Conservation (phyloP, 1,284 basidiomycete species). For the Schizophyllum commune region DNA sequence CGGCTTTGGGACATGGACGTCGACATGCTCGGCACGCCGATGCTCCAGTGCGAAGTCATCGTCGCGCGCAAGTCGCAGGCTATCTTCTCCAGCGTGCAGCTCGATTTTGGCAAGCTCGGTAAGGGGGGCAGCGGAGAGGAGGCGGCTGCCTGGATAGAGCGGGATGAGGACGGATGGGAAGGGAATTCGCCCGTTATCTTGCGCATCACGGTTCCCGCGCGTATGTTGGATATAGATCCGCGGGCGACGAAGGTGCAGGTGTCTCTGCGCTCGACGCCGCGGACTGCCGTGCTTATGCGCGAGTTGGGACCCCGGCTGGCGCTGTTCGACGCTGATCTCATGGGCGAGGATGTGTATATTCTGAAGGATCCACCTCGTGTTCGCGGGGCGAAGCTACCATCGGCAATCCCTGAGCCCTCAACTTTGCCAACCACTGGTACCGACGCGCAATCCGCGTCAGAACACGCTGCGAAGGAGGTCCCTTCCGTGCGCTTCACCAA, state of each 20-base stretch:
- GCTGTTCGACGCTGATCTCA: background rate
- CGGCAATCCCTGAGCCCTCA: background rate
- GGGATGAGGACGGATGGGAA: slow-evolving; percentile 23
- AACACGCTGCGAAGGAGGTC: slow-evolving; percentile 10
- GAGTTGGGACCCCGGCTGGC: background rate
- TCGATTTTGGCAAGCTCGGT: slow-evolving; percentile 22
- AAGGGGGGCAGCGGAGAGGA: slow-evolving; percentile 16
- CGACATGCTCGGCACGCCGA: slow-evolving; percentile 20
- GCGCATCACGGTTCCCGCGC: slow-evolving; percentile 25
- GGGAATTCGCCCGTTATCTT: slow-evolving; percentile 25
- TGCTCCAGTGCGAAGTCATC: slow-evolving; percentile 21
- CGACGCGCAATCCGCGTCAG: background rate
- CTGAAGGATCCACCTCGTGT: slow-evolving; percentile 6
- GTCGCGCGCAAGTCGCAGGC: slow-evolving; percentile 16
- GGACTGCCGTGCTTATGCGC: background rate
- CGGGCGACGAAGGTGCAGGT: slow-evolving; percentile 1
- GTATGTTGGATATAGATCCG: slow-evolving; percentile 19
- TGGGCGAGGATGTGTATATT: background rate
- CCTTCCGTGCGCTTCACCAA: slow-evolving; percentile 19
- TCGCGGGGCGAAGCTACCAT: background rate
- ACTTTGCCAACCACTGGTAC: slow-evolving; percentile 14
- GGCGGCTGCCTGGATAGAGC: slow-evolving; percentile 22
- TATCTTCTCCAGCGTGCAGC: slow-evolving; percentile 22
- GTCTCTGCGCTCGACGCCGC: background rate
- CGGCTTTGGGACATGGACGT: slow-evolving; percentile 12